Base-by-base conservation (phyloP, 768 basidiomycete species). In the Tylopilus rubrobrunneus region DNA sequence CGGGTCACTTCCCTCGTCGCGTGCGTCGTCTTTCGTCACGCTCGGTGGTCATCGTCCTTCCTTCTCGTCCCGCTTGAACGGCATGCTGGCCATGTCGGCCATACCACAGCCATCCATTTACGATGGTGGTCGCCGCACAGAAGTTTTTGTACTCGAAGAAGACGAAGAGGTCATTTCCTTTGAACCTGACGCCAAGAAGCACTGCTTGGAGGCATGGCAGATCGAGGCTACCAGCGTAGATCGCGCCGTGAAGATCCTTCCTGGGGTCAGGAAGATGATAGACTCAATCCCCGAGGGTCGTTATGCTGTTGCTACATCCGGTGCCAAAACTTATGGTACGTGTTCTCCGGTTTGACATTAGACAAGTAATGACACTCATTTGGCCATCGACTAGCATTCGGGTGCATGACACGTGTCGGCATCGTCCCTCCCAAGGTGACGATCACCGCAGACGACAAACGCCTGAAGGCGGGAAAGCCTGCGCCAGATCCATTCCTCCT, bases 381-480 rank as follows among this genome's bases (percentile, higher is more conserved):
- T 37, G 15, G 17, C 6, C 15, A 15, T 37, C 15, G 15, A 37
- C 36, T 37, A 83, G 80, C 84, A 19, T 72, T 82, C 59, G 85
- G 85, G n/a, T 85, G 84, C 61, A 82, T 87, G 78, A 77, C 76
- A 5, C 82, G 85, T 44, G 86, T 85, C 28, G 85, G 84, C 12
- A 87, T 88, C 68, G 74, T 73, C 2, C 83, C 84, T 8, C 86
- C 87, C 23, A 67, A 73, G 44, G 79, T 87, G 39, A 87, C 85
- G 28, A 85, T 89, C 68, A 89, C 87, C 27, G 86, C 85, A 40
- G 86, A 88, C 65, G 85, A 88, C 74, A 81, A 83, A 60, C 82
- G 86, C 33, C 76, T 88, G 59, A 82, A 84, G 64, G 79, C 80
- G 0, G 82, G 82, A 23, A 83, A 84, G 67, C 82, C 82, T 28